A percentile compares a stretch with the other conserved stretches of the same genome.
phyloP scores from a whole-genome alignment of 805 yeast genomes.

The Kodamaea kakaduensis region DNA sequence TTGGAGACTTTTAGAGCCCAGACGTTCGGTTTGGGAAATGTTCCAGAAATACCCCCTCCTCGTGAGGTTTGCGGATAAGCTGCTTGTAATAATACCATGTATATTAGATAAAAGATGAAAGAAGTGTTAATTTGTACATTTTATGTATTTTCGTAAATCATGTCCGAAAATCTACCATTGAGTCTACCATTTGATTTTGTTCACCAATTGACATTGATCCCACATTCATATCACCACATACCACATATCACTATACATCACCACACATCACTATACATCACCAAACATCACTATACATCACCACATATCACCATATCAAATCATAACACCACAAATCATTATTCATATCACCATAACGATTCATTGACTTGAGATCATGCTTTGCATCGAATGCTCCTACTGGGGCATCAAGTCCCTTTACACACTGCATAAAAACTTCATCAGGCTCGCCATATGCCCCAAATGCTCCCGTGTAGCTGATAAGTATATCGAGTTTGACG shows the following conservation, averaged over 20 bases:
- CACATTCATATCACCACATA: too few species aligned
- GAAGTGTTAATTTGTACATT: too few species aligned
- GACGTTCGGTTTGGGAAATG: slow-evolving; percentile 52
- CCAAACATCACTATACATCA: too few species aligned
- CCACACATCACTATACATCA: too few species aligned
- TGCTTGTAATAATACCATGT: background rate
- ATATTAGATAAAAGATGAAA: slow-evolving; percentile 1
- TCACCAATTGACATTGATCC: too few species aligned
- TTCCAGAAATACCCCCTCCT: slow-evolving; percentile 77
- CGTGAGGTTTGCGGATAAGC: slow-evolving; percentile 24
- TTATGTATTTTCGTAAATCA: too few species aligned
- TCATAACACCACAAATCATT: too few species aligned
- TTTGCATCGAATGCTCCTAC: slow-evolving; percentile 83
- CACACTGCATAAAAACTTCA: slow-evolving; percentile 71
- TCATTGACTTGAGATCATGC: slow-evolving; percentile 63
- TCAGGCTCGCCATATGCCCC: slow-evolving; percentile 72
- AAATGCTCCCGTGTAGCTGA: slow-evolving; percentile 76
- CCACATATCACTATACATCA: too few species aligned
- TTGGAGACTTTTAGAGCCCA: slow-evolving; percentile 45
- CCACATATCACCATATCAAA: too few species aligned
- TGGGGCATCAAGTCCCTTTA: slow-evolving; percentile 59
- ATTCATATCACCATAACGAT: background rate
- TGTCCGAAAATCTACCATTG: too few species aligned
- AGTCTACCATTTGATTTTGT: too few species aligned
- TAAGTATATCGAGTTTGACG: slow-evolving; percentile 86